These are phyloP conservation scores for Camillea tinctor DNA, from an alignment of 2,329 filamentous ascomycete species.

Conservation along the genomic window DNA sequence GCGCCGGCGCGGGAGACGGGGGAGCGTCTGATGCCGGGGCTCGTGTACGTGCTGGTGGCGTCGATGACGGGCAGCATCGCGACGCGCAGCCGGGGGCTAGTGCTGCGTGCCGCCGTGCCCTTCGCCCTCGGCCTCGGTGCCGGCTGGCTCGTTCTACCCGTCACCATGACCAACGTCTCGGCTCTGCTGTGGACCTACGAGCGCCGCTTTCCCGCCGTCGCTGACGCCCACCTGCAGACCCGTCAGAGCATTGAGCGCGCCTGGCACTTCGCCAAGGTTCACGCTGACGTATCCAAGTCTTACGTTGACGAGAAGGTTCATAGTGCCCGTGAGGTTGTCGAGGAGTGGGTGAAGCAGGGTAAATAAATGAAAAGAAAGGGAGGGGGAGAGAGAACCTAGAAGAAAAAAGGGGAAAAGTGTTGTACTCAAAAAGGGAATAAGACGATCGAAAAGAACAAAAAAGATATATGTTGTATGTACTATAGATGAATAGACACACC, in stretches of 20 bases:
- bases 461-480: conserved; percentile 7
- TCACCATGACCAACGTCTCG: conserved; percentile 86
- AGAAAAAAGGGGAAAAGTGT: neutral
- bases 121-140: conserved; percentile 77
- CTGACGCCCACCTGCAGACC: conserved; percentile 74
- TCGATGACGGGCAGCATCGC: conserved; percentile 95
- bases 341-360: conserved; percentile 90
- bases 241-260: conserved; percentile 68
- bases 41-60: conserved; percentile 88
- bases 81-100: conserved; percentile 79
- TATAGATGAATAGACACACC: conserved; percentile 17
- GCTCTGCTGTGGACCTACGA: conserved; percentile 91
- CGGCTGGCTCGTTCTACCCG: conserved; percentile 79
- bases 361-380: conserved; percentile 50
- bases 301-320: conserved; percentile 81
- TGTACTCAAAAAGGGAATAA: neutral
- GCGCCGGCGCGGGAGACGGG: conserved; percentile 82
- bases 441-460: neutral
- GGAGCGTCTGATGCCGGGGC: conserved; percentile 85
- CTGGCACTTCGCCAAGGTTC: conserved; percentile 71
- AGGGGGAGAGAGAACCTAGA: neutral
- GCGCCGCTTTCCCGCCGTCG: conserved; percentile 79
- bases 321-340: conserved; percentile 71
- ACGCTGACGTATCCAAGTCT: conserved; percentile 66
- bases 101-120: conserved; percentile 75